phyloP scores from a whole-genome alignment of 768 basidiomycete genomes.

The Neoboletus subvelutipes region DNA sequence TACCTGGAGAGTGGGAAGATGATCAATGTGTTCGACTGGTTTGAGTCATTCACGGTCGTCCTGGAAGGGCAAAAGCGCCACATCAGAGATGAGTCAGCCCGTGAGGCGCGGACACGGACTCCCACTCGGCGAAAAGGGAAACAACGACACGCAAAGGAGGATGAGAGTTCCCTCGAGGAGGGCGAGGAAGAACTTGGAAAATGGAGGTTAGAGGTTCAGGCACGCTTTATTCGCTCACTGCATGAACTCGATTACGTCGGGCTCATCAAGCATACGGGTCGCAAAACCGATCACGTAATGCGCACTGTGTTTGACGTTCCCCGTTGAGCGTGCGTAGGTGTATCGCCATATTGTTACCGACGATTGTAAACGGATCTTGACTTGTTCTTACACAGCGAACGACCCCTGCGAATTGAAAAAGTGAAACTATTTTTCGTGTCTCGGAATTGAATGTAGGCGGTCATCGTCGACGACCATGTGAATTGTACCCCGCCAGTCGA shows the following conservation, averaged over 20 bases:
- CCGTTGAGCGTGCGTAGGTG: slow-evolving; percentile 18
- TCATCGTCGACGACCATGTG: slow-evolving; percentile 1
- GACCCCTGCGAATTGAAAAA: not conserved
- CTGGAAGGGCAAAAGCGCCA: slow-evolving; percentile 54
- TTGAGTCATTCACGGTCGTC: slow-evolving; percentile 67
- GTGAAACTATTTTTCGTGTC: not conserved
- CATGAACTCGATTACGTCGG: slow-evolving; percentile 84
- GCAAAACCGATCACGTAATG: slow-evolving; percentile 75
- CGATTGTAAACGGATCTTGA: slow-evolving; percentile 5
- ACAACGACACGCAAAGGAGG: slow-evolving; percentile 25
- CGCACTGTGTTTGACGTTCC: slow-evolving; percentile 59
- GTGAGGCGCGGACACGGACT: slow-evolving; percentile 2
- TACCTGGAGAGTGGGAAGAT: slow-evolving; percentile 79
- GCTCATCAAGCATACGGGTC: slow-evolving; percentile 74
- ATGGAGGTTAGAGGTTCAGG: slow-evolving; percentile 68
- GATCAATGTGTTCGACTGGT: slow-evolving; percentile 91
- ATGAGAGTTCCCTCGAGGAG: slow-evolving; percentile 16
- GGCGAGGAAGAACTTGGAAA: slow-evolving; percentile 42
- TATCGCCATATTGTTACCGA: too few relatives aligned
- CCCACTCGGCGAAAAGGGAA: slow-evolving; percentile 28
- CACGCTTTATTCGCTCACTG: slow-evolving; percentile 73
- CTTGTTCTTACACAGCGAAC: slow-evolving; percentile 5
- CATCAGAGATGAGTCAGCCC: not conserved
- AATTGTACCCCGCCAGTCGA: not conserved
- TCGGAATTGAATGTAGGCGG: too few relatives aligned